Conservation (phyloP, 139 green algal genomes). For the Nannochloris sp. region DNA sequence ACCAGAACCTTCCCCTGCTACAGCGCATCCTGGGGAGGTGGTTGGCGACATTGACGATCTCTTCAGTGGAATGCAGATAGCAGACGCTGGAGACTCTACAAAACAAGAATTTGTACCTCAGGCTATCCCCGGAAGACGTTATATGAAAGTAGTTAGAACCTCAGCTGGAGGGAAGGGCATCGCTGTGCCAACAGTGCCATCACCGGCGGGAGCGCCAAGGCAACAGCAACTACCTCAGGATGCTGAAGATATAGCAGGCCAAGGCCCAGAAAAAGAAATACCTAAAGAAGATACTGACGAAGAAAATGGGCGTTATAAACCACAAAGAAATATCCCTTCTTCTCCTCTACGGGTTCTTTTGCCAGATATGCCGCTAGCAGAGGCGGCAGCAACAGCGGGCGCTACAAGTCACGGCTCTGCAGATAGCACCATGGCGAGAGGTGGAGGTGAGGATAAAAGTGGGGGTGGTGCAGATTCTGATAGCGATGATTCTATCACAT, state of each 20-base stretch:
- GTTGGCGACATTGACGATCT: conserved; percentile 16
- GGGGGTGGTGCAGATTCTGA: not conserved
- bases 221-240: not conserved
- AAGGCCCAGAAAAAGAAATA: not conserved
- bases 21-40: not conserved
- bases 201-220: not conserved
- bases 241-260: not conserved
- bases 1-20: not conserved
- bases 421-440: not conserved
- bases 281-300: not conserved
- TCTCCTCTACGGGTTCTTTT: not conserved
- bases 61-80: not conserved
- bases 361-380: not conserved
- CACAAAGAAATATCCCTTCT: not conserved
- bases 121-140: not conserved
- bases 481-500: conserved; percentile 7
- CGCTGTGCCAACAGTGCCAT: not conserved
- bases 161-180: not conserved
- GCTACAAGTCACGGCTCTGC: not conserved
- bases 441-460: not conserved
- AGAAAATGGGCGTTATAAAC: not conserved
- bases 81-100: not conserved
- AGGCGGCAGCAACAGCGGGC: not conserved
- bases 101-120: not conserved
- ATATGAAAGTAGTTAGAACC: conserved; percentile 7